These are phyloP conservation scores for Cytospora paraplurivora DNA, from an alignment of 2,329 filamentous ascomycete genomes.

Conservation along the genomic window DNA sequence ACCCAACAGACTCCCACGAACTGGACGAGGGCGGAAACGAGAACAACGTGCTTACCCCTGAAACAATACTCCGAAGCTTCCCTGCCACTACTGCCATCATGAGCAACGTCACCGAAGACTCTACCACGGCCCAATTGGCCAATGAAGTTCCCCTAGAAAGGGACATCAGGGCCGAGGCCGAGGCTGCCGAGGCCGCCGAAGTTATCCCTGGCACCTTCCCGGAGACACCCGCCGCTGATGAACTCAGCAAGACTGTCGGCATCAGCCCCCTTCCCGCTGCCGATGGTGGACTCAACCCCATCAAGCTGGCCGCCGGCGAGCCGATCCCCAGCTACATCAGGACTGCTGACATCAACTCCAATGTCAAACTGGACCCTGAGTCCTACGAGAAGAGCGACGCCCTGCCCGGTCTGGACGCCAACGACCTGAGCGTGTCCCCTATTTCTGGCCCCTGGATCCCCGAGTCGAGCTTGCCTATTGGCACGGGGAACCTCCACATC, in stretches of 20 bases:
- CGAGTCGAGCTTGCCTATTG: slow-evolving; percentile 77
- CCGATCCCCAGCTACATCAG: slow-evolving; percentile 73
- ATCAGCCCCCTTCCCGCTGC: slow-evolving; percentile 65
- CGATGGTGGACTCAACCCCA: slow-evolving; percentile 72
- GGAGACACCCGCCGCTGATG: slow-evolving; percentile 61
- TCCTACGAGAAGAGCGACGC: slow-evolving; percentile 83
- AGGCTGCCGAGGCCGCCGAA: slow-evolving; percentile 38
- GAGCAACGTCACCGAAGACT: slow-evolving; percentile 67
- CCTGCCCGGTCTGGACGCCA: slow-evolving; percentile 52
- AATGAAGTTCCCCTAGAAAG: slow-evolving; percentile 64
- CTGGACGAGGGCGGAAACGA: slow-evolving; percentile 80
- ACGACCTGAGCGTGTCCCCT: slow-evolving; percentile 49
- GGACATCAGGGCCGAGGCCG: slow-evolving; percentile 31
- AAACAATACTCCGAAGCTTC: slow-evolving; percentile 61
- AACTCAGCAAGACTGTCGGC: slow-evolving; percentile 56
- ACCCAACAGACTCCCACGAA: slow-evolving; percentile 79
- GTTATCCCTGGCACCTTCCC: slow-evolving; percentile 70
- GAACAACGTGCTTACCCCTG: slow-evolving; percentile 86
- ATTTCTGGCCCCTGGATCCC: slow-evolving; percentile 70
- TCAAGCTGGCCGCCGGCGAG: slow-evolving; percentile 78
- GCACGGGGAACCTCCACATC: slow-evolving; percentile 48
- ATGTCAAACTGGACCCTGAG: slow-evolving; percentile 77
- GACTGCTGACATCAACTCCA: slow-evolving; percentile 67
- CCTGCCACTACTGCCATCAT: slow-evolving; percentile 54
- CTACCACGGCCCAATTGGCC: slow-evolving; percentile 70